Percentiles rank a stretch among this genome's conserved stretches.
These are phyloP conservation scores for Trichomonas vaginalis DNA, from an alignment of 208 protist genomes.

Conservation along the genomic window DNA sequence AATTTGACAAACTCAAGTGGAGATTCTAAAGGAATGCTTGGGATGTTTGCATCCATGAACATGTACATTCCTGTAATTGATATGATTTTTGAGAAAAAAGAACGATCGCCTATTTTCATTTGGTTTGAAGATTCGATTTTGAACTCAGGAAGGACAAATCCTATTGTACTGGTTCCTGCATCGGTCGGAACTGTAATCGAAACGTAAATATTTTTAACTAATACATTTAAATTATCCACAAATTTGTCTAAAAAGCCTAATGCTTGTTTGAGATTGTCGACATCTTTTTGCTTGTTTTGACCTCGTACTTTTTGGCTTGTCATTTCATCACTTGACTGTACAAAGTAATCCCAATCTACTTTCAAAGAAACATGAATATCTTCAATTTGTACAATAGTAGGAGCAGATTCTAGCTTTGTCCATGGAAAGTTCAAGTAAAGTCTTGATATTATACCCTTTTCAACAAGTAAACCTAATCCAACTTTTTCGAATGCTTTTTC, in stretches of 20 bases:
- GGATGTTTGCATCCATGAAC: not conserved
- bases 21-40: not conserved
- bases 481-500: not conserved
- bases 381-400: not conserved
- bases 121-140: not conserved
- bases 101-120: not conserved
- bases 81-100: not conserved
- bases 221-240: not conserved
- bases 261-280: not conserved
- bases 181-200: not conserved
- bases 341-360: not conserved
- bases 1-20: not conserved
- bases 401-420: not conserved
- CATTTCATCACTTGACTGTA: not conserved
- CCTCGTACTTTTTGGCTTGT: not conserved
- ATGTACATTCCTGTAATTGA: not conserved
- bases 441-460: not conserved
- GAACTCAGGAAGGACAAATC: not conserved
- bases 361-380: not conserved
- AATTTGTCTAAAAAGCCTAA: not conserved
- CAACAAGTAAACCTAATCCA: not conserved
- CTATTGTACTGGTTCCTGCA: not conserved
- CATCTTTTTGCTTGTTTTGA: not conserved
- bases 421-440: not conserved
- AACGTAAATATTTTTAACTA: not conserved